Evolutionary conservation across 2,329 filamentous ascomycete genomes (phyloP).

Genomic region (Xylariales sp.): DNA sequence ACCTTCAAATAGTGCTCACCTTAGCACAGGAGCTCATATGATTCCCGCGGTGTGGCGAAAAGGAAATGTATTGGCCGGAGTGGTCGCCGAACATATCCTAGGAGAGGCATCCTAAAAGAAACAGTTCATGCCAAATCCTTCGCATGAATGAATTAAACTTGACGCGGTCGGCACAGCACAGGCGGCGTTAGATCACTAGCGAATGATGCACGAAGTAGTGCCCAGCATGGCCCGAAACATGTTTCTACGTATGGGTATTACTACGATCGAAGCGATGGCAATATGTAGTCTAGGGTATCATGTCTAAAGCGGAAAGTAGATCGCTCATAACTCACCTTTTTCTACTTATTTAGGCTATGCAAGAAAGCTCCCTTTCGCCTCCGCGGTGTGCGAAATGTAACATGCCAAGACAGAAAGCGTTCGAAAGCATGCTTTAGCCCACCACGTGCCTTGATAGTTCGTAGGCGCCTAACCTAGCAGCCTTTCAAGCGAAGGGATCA

Average conservation of each 20-base stretch:
- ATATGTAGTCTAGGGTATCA: not conserved
- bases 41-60: not conserved
- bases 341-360: conserved; percentile 13
- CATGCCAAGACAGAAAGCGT: conserved; percentile 18
- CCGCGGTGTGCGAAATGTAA: conserved; percentile 20
- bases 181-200: not conserved
- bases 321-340: conserved; percentile 5
- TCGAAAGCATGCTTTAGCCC: not conserved
- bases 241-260: not conserved
- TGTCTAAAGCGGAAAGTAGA: conserved; percentile 24
- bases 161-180: conserved; percentile 15
- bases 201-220: not conserved
- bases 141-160: not conserved
- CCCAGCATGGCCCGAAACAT: not conserved
- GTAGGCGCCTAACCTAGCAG: not conserved
- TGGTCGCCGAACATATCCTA: not conserved
- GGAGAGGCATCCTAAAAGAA: not conserved
- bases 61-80: not conserved
- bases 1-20: not conserved
- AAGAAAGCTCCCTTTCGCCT: not conserved
- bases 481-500: conserved; percentile 65
- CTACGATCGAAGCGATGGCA: not conserved
- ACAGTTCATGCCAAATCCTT: not conserved
- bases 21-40: not conserved
- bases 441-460: not conserved